Evolutionary conservation across 192 early-diverging fungal species (phyloP), one percentile per base, ranked within the genome.

Genomic region (Mortierella hygrophila): DNA sequence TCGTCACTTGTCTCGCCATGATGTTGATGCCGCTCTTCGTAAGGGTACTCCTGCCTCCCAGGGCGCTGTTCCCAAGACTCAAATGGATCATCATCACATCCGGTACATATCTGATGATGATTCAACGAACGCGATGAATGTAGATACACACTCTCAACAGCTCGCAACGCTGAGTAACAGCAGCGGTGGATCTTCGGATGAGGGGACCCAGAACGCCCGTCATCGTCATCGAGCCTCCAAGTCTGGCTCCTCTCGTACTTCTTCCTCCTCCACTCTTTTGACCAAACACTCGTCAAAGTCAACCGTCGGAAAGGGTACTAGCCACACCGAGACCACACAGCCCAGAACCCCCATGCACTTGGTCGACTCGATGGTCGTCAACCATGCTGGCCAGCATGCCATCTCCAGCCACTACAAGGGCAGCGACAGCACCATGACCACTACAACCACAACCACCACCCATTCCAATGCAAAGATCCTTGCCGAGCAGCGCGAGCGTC

Each of bases 391-490:
- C 6, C 44, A 47, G 13, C 37, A 37, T 9, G 69, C 69, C 11
- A 55, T 63, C 23, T 40, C 69, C 7, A 44, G 74, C 42, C 29
- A 80, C 55, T 74, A 68, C 26, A 52, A 74, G 42, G 71, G 71
- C 38, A 80, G 32, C 42, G 60, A 80, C 42, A 73, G 21, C 40
- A 63, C 71, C 41, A 79, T 32, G 6, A 78, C 35, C 4, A 78
- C 77, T 16, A 79, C 78, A 35, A 79, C 70, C 18, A 79, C 78
- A 23, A 73, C 72, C 29, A 69, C 32, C 6, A 75, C 60, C 0
- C 29, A 65, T 26, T 37, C 79, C 4, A 80, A 63, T 46, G 32
- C 65, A 15, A 32, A 40, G 49, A 15, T 52, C 49, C 73, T 37
- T 11, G 23, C 65, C 42, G 65, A 77, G 20, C 32, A 68, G 41